Base-by-base conservation (phyloP, 2,329 filamentous ascomycete genomes). In the Xylariaceae sp. region DNA sequence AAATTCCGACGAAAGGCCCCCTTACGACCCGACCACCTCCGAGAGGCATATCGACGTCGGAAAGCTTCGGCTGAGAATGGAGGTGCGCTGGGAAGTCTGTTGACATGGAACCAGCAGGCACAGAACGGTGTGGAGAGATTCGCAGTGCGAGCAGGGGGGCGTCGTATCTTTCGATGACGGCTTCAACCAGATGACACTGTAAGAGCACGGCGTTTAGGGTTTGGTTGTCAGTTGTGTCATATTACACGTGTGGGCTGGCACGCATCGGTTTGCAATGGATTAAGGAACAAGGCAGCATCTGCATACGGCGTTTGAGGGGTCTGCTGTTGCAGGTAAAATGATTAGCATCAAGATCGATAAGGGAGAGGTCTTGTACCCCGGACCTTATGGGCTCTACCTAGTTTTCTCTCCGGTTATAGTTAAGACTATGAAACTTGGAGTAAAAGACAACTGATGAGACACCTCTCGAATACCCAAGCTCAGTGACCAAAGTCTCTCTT, bases 11-110 rank as follows among this genome's bases (percentile, higher is more conserved):
- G 67, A 33, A 70, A 74, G 29, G 79, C 75, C 0, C 85, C 86
- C 1, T 61, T 92, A 37, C 77, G 83, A 21, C 85, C 87, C 0
- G 86, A 89, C 49, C 86, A 91, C 64, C 64, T 92, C 37, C 73
- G 85, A 17, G 86, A 91, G 64, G 85, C 87, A 5, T 72, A 85
- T 62, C 73, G 85, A 45, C 73, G 86, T 39, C 86, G 88, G 64
- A 84, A 79, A 61, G 64, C 75, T 36, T 71, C 77, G 20, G 70
- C 77, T 4, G 83, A 85, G 57, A 82, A 83, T 25, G 80, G 81
- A 0, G 80, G 79, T 3, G 74, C 60, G 6, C 54, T 81, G 4
- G 81, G 81, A 3, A 74, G 79, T 54, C 70, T 82, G 52, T 71
- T 76, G 53, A 62, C 82, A 12, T 84, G 79, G 78, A 78, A 83